These are phyloP conservation scores for Pseudogymnoascus sp. DNA, from an alignment of 2,329 filamentous ascomycete species.

Conservation along the genomic window DNA sequence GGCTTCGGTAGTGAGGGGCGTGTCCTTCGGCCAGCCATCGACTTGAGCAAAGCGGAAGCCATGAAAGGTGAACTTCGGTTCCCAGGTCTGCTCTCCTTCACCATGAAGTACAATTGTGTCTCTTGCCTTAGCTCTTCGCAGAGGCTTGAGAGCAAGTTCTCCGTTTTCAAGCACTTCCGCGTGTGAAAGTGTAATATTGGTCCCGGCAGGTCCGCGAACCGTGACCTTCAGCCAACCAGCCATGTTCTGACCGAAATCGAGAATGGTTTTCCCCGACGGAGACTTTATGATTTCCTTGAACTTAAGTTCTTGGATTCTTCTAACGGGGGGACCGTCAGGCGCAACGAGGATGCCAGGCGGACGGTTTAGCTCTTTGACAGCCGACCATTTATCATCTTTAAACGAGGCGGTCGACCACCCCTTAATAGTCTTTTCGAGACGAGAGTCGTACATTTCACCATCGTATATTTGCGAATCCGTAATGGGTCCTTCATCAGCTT, in stretches of 20 bases:
- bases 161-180: constrained; percentile 46
- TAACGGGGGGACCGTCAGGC: constrained; percentile 36
- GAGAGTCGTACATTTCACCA: constrained; percentile 37
- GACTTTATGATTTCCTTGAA: constrained; percentile 16
- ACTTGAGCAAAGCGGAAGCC: constrained; percentile 39
- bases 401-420: constrained; percentile 23
- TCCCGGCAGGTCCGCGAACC: constrained; percentile 30
- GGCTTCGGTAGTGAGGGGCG: constrained; percentile 17
- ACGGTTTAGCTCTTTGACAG: constrained; percentile 24
- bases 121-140: constrained; percentile 28
- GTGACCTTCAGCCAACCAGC: constrained; percentile 33
- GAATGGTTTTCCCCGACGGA: constrained; percentile 29
- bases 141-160: constrained; percentile 35
- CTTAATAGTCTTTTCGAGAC: constrained; percentile 21
- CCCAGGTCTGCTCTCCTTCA: constrained; percentile 26
- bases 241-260: constrained; percentile 38
- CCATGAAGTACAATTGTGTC: constrained; percentile 29
- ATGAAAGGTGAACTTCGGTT: constrained; percentile 38
- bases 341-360: constrained; percentile 29
- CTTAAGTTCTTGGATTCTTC: constrained; percentile 23
- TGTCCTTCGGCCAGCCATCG: constrained; percentile 27
- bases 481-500: constrained; percentile 5
- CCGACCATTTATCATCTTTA: constrained; percentile 23
- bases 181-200: constrained; percentile 39
- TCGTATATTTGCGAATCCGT: constrained; percentile 30